These are phyloP conservation scores for Elasticomyces elasticus DNA, from an alignment of 495 filamentous ascomycete species.

Conservation along the genomic window DNA sequence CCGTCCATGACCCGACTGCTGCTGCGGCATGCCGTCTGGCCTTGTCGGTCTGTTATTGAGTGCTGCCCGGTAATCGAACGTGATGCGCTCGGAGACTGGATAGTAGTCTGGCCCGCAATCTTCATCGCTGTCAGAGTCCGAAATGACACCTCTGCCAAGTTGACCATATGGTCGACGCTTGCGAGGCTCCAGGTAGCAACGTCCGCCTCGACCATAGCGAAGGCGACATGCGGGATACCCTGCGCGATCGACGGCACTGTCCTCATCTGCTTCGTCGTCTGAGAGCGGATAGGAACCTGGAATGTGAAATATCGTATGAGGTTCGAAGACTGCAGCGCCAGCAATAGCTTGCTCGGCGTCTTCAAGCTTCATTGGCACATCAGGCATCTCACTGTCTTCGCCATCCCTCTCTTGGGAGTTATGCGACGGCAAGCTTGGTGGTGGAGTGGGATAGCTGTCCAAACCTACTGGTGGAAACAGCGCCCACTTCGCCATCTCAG, in stretches of 20 bases:
- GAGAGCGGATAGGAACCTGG: conserved; percentile 14
- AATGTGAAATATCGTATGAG: conserved; percentile 10
- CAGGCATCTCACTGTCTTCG: conserved; percentile 19
- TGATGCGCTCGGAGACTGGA: conserved; percentile 8
- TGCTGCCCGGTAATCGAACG: conserved; percentile 13
- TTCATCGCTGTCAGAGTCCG: conserved; percentile 19
- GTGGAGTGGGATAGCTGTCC: conserved; percentile 16
- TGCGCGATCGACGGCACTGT: not conserved
- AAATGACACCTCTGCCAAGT: conserved; percentile 19
- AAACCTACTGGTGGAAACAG: conserved; percentile 42
- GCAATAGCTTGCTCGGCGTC: not conserved
- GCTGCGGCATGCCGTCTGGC: conserved; percentile 6
- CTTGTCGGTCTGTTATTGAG: conserved; percentile 5
- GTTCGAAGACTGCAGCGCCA: conserved; percentile 4
- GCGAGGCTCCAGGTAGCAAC: conserved; percentile 15
- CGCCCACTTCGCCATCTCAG: conserved; percentile 46
- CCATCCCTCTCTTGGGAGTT: conserved; percentile 3
- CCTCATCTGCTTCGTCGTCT: conserved; percentile 1
- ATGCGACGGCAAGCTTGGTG: conserved; percentile 18
- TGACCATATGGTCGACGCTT: not conserved
- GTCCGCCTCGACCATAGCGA: conserved; percentile 18
- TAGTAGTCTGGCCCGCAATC: conserved; percentile 14
- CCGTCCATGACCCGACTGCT: conserved; percentile 2
- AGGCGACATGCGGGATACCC: conserved; percentile 15
- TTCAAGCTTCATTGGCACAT: not conserved